Percentiles rank a stretch among this genome's conserved stretches.
Conservation (phyloP, 768 basidiomycete genomes). For the Coprinopsis strossmayeri region DNA sequence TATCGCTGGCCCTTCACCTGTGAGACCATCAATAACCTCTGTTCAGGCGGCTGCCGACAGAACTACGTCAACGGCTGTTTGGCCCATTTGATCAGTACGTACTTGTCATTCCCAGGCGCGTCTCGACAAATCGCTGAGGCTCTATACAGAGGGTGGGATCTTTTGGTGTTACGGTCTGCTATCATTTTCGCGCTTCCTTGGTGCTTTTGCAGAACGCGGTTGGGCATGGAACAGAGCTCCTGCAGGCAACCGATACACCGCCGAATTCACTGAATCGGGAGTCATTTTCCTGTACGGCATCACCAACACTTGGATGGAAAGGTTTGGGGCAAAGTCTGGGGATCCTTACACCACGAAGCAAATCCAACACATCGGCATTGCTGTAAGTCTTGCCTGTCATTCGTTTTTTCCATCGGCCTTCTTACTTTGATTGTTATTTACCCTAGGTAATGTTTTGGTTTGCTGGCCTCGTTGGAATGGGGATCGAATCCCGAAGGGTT, state of each 20-base stretch:
- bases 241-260: conserved; percentile 42
- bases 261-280: conserved; percentile 71
- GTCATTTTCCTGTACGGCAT: conserved; percentile 86
- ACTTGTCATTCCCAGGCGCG: not conserved
- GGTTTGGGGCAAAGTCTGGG: conserved; percentile 76
- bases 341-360: conserved; percentile 88
- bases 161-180: conserved; percentile 90
- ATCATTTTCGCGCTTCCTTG: conserved; percentile 92
- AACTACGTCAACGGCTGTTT: conserved; percentile 77
- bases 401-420: conserved; percentile 2
- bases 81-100: conserved; percentile 87
- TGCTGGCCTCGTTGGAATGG: conserved; percentile 87
- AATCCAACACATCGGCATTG: conserved; percentile 91
- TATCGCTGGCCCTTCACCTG: conserved; percentile 10
- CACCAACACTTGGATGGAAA: conserved; percentile 96
- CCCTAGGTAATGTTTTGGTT: conserved; percentile 87
- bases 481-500: conserved; percentile 72
- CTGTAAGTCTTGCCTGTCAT: conserved; percentile 37
- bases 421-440: no score
- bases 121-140: conserved; percentile 5
- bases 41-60: conserved; percentile 65
- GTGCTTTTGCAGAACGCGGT: conserved; percentile 76
- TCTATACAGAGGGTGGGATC: conserved; percentile 73
- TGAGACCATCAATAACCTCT: not conserved
- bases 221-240: conserved; percentile 93